phyloP scores from a whole-genome alignment of 2,329 filamentous ascomycete genomes.

The Dichotomopilus funicola region DNA sequence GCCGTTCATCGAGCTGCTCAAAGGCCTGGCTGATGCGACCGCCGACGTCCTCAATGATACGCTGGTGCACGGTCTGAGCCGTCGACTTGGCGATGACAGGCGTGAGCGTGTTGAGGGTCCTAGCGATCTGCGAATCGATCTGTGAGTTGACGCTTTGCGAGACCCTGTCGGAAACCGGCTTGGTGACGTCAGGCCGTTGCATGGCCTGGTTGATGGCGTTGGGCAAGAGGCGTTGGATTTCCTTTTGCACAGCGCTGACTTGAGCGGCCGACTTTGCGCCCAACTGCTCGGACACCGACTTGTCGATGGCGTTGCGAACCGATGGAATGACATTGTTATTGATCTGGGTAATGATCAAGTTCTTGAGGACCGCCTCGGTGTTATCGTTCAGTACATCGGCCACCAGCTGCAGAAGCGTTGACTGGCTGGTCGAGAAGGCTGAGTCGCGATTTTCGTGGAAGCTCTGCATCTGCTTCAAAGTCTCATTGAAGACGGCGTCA shows the following conservation, averaged over 20 bases:
- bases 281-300: constrained; percentile 66
- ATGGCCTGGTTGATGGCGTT: constrained; percentile 60
- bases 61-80: constrained; percentile 58
- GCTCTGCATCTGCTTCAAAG: constrained; percentile 53
- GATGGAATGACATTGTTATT: constrained; percentile 69
- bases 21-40: constrained; percentile 49
- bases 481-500: constrained; percentile 47
- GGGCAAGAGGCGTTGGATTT: constrained; percentile 66
- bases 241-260: constrained; percentile 62
- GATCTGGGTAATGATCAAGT: constrained; percentile 71
- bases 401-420: constrained; percentile 50
- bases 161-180: constrained; percentile 66
- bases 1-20: constrained; percentile 43
- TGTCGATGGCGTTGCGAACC: constrained; percentile 60
- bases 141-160: constrained; percentile 58
- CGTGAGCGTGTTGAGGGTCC: constrained; percentile 56
- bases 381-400: constrained; percentile 56
- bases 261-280: constrained; percentile 60
- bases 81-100: constrained; percentile 61
- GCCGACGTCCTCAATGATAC: constrained; percentile 59
- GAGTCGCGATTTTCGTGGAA: constrained; percentile 36
- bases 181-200: constrained; percentile 66
- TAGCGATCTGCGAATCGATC: constrained; percentile 63
- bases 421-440: constrained; percentile 54
- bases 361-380: constrained; percentile 64